Base-by-base conservation (phyloP, 2,329 filamentous ascomycete species). In the Tympanopsis confertula region DNA sequence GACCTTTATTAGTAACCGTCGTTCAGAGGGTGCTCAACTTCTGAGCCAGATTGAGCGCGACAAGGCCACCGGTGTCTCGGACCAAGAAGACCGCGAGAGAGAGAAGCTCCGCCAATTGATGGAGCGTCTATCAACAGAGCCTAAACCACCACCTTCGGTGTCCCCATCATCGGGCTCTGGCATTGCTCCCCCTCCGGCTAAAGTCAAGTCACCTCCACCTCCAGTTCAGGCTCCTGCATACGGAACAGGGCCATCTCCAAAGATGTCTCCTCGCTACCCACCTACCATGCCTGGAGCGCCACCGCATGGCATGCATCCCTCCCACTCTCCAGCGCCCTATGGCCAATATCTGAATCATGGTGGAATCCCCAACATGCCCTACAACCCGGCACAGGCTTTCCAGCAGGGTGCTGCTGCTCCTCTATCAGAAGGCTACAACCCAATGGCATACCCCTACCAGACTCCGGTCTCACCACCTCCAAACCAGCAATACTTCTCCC, bases 71-170 rank as follows among this genome's bases (percentile, higher is more conserved):
- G 80, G 56, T 52, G 71, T 74, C 55, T 61, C 54, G 37, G 60
- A 64, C 3, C 69, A 74, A 41, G 86, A 87, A 20, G 87, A 94
- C 49, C 70, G 83, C 38, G 89, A 96, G 55, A 80, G 86, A 40
- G 86, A 94, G 51, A 76, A 89, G 39, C 63, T 98, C 39, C 78
- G 85, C 40, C 83, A 84, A 30, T 66, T 98, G 29, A 96, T 98
- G 91, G 88, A 95, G 52, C 78, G 88, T 38, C 89, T 96, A 78
- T 88, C 87, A 2, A 82, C 95, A 62, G 86, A 89, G n/a, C 65
- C 71, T 35, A 59, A 55, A 15, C 53, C 57, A 13, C 59, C 62
- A 40, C 55, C 68, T 2, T 59, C 61, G 35, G 58, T 68, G 28
- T 50, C 61, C n/a, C 51, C 58, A 17, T 54, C 57, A 40, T 49